Percentiles rank a stretch among this genome's conserved stretches.
phyloP scores from a whole-genome alignment of 176 grass and related monocot species.

The Melocanna baccifera region DNA sequence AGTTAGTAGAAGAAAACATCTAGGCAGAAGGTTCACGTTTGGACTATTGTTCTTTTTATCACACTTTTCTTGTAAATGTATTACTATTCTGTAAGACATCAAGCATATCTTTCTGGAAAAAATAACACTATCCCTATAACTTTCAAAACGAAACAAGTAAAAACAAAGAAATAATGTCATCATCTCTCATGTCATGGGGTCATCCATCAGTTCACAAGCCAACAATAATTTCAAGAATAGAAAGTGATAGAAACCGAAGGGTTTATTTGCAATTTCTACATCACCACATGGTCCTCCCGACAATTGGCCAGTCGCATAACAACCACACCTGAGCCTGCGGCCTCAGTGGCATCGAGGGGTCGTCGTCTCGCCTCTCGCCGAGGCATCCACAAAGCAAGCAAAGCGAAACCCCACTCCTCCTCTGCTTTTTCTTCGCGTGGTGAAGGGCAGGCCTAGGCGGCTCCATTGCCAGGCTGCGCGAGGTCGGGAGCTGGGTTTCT shows the following conservation, averaged over 20 bases:
- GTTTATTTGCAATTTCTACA: background rate
- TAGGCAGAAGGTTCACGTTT: background rate
- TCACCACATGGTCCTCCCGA: background rate
- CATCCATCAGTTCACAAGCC: background rate
- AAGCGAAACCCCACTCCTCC: slow-evolving; percentile 26
- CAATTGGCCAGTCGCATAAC: slow-evolving; percentile 19
- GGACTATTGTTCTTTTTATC: background rate
- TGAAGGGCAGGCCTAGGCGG: background rate
- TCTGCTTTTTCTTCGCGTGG: background rate
- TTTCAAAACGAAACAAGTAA: background rate
- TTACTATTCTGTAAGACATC: background rate
- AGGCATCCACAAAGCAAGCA: slow-evolving; percentile 20
- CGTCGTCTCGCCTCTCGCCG: slow-evolving; percentile 21
- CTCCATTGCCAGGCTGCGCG: background rate
- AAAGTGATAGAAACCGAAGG: background rate
- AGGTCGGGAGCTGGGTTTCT: background rate
- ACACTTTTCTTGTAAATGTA: background rate
- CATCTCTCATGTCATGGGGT: background rate
- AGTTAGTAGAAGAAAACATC: too few relatives aligned
- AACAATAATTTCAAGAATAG: background rate
- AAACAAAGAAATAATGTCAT: slow-evolving; percentile 16
- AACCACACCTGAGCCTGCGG: slow-evolving; percentile 40
- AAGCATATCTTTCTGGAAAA: background rate
- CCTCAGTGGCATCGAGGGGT: slow-evolving; percentile 32
- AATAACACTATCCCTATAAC: background rate